Percentiles rank a stretch among this genome's conserved stretches.
These are phyloP conservation scores for Globisporangium canariense DNA, from an alignment of 352 stramenopile genomes.

Conservation along the genomic window DNA sequence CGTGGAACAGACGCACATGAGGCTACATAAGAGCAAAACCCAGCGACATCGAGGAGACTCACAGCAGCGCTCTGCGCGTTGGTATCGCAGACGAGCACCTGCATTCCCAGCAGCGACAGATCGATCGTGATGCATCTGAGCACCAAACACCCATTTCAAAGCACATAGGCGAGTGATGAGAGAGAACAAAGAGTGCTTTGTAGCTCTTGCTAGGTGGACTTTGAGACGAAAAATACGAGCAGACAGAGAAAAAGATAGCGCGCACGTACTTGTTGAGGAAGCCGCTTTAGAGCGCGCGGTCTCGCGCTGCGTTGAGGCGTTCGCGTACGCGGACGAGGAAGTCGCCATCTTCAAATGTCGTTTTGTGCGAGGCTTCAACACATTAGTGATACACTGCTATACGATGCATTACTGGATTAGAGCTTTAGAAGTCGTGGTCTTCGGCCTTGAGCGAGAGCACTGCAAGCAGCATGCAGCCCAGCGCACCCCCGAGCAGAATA, in stretches of 20 bases:
- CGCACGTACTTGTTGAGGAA: slow-evolving; percentile 47
- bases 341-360: not conserved
- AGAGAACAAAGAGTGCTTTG: not conserved
- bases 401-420: too few relatives aligned
- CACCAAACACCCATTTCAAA: not conserved
- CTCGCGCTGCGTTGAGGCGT: slow-evolving; percentile 14
- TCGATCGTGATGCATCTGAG: slow-evolving; percentile 60
- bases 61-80: slow-evolving; percentile 36
- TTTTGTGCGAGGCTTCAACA: too few relatives aligned
- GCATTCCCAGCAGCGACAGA: slow-evolving; percentile 55
- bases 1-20: not conserved
- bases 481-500: not conserved
- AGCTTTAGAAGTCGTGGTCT: not conserved
- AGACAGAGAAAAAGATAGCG: not conserved
- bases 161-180: not conserved
- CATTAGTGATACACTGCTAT: not conserved
- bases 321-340: slow-evolving; percentile 23
- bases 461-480: not conserved
- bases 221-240: not conserved
- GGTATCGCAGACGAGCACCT: slow-evolving; percentile 58
- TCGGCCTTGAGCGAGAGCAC: not conserved
- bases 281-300: slow-evolving; percentile 26
- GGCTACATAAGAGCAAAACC: too few relatives aligned
- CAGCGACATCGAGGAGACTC: not conserved
- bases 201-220: not conserved